A percentile compares a stretch with the other conserved stretches of the same genome.
Conservation (phyloP, 2,329 filamentous ascomycete species). For the Fusarium torreyae region DNA sequence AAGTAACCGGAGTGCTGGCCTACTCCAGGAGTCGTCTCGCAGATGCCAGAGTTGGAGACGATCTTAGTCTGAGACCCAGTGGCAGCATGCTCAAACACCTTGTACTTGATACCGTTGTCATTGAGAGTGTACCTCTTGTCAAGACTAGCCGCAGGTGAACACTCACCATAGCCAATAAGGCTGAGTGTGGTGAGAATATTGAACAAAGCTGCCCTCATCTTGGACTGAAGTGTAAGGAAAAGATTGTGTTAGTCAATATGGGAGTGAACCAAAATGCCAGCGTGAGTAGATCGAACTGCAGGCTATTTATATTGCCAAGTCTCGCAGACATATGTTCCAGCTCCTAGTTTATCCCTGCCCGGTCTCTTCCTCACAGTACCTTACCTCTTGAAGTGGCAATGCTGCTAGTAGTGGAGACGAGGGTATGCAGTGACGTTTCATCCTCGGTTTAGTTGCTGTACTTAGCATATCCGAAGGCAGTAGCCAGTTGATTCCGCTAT, state of each 20-base stretch:
- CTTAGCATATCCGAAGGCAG: too few relatives aligned
- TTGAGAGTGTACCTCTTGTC: slow-evolving; percentile 7
- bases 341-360: too few relatives aligned
- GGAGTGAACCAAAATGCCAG: neutral
- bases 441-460: too few relatives aligned
- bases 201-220: slow-evolving; percentile 5
- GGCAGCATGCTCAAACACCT: slow-evolving; percentile 34
- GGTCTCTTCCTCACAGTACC: too few relatives aligned
- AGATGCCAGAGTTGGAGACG: slow-evolving; percentile 61
- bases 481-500: too few relatives aligned
- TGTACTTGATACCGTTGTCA: slow-evolving; percentile 16
- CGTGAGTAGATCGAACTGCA: neutral
- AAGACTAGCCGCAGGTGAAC: neutral
- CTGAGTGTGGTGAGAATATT: slow-evolving; percentile 3
- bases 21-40: slow-evolving; percentile 69
- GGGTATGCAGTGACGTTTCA: too few relatives aligned
- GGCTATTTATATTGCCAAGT: too few relatives aligned
- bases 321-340: too few relatives aligned
- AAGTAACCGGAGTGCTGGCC: slow-evolving; percentile 77
- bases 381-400: too few relatives aligned
- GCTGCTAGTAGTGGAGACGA: too few relatives aligned
- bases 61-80: slow-evolving; percentile 37
- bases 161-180: neutral
- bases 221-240: neutral
- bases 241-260: neutral